Base-by-base conservation (phyloP, 805 yeast species). In the Wickerhamiella vanderwaltii region DNA sequence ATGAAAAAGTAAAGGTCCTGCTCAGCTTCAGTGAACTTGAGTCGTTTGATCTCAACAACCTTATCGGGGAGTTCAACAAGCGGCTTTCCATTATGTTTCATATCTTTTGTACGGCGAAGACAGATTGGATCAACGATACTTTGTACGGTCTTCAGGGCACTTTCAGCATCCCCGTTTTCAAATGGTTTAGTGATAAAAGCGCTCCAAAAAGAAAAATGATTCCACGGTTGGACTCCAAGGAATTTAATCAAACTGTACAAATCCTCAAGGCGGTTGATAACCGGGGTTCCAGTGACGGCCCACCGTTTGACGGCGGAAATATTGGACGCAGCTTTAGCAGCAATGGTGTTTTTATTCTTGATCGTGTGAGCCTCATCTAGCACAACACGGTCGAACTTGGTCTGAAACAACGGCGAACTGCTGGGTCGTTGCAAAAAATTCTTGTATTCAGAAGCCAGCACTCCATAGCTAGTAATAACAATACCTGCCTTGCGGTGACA, bases 261-360 rank as follows among this genome's bases (percentile, higher is more conserved):
- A 57, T 88, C 97, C 57, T 88, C 96, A 7, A 88, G 64, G 47
- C 87, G 64, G 58, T 87, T 87, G 29, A 86, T 80, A 22, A 87
- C 82, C 0, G 97, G 96, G 0, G 97, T 87, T 6, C 97, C 97
- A 0, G 96, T 85, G 35, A 88, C 64, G 3, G 80, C 67, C 97
- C 97, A 87, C 46, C 75, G 74, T 37, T 91, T 66, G 15, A 67
- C 64, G 51, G 83, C 75, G 7, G 61, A 53, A n/a, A 87, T 54
- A 17, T 72, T 79, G 58, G 72, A 74, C 6, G 86, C 69, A 0
- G 96, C 80, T 48, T 76, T 78, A 0, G 95, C 76, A 0, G 94
- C 79, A 45, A 78, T 78, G 1, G 94, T 77, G 35, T 71, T 63
- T 52, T 87, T 67, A 57, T 86, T 87, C 53, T 94, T 68, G 45